Conservation (phyloP, 2,329 filamentous ascomycete genomes). For the Fonsecaea pugnacius region DNA sequence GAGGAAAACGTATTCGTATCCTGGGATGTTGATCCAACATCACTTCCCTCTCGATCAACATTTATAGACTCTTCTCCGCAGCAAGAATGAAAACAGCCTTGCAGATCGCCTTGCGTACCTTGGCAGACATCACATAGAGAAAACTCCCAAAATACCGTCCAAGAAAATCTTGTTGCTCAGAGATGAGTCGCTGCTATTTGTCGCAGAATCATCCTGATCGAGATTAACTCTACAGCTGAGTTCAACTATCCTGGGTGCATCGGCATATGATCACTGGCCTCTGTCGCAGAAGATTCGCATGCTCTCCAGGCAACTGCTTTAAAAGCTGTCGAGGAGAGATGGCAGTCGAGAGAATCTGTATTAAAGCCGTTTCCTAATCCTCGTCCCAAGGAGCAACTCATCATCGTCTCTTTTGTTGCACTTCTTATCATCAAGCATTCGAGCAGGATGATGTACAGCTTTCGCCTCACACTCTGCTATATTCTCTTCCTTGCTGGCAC, state of each 20-base stretch:
- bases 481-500: constrained; percentile 8
- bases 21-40: not conserved
- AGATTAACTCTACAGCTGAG: not conserved
- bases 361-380: not conserved
- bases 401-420: not conserved
- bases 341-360: not conserved
- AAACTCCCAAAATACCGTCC: not conserved
- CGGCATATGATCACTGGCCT: not conserved
- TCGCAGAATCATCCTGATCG: constrained; percentile 17
- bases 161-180: not conserved
- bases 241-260: not conserved
- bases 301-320: constrained; percentile 1
- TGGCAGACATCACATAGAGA: not conserved
- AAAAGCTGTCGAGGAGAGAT: not conserved
- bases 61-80: not conserved
- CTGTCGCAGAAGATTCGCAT: constrained; percentile 3
- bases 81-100: constrained; percentile 14
- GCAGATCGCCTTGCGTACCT: constrained; percentile 8
- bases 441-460: constrained; percentile 3
- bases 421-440: not conserved
- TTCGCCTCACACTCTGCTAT: not conserved
- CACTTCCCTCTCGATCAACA: not conserved
- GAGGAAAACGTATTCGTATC: constrained; percentile 11
- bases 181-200: not conserved
- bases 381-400: not conserved